A percentile compares a stretch with the other conserved stretches of the same genome.
Evolutionary conservation across 495 filamentous ascomycete genomes (phyloP).

Genomic region (Hamigera avellanea): DNA sequence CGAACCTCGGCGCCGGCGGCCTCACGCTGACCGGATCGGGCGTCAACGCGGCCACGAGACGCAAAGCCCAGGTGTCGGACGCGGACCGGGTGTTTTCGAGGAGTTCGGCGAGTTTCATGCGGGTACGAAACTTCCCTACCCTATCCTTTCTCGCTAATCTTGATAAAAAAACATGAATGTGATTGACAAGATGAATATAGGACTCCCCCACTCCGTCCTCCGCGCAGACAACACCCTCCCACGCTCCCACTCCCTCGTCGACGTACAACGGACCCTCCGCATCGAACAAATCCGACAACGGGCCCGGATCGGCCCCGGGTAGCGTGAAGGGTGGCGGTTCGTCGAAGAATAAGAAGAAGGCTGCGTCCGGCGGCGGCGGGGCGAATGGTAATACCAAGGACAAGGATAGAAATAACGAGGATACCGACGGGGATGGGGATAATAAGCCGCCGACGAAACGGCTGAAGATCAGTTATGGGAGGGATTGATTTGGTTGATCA

Average conservation of each 20-base stretch:
- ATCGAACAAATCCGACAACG: constrained; percentile 13
- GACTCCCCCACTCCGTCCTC: constrained; percentile 39
- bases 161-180: too few species aligned
- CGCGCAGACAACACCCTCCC: constrained; percentile 36
- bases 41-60: constrained; percentile 14
- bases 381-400: too few species aligned
- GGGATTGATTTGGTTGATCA: constrained; percentile 19
- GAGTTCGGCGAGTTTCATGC: constrained; percentile 40
- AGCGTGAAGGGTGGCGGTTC: constrained; percentile 16
- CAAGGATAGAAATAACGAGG: constrained; percentile 22
- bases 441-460: constrained; percentile 36
- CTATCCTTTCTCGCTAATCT: neutral
- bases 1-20: constrained; percentile 20
- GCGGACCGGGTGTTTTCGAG: constrained; percentile 39
- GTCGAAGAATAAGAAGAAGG: constrained; percentile 38
- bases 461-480: constrained; percentile 40
- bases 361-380: constrained; percentile 10
- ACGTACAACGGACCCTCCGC: constrained; percentile 22
- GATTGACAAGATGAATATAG: too few species aligned
- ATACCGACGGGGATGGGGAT: constrained; percentile 30
- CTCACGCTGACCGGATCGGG: constrained; percentile 28
- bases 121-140: constrained; percentile 21
- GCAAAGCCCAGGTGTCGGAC: constrained; percentile 38
- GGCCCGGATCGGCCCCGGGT: constrained; percentile 13
- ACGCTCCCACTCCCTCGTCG: constrained; percentile 38